A percentile compares a stretch with the other conserved stretches of the same genome.
These are phyloP conservation scores for Ascochyta koolunga DNA, from an alignment of 2,329 filamentous ascomycete species.

Conservation along the genomic window DNA sequence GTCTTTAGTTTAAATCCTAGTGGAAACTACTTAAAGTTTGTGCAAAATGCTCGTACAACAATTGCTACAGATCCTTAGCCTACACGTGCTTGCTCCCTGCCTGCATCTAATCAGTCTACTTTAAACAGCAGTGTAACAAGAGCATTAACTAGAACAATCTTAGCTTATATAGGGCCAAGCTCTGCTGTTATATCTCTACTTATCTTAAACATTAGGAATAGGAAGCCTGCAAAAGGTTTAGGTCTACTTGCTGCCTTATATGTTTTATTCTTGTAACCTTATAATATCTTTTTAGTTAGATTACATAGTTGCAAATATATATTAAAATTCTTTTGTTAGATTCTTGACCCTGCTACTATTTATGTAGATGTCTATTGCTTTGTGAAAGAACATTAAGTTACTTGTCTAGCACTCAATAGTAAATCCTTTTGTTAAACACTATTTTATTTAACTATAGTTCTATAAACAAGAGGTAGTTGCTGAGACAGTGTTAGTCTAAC, in stretches of 20 bases:
- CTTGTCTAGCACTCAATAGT: too few relatives aligned
- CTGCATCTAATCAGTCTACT: neutral
- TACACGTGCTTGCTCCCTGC: neutral
- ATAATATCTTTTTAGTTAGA: neutral
- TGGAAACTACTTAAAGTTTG: constrained; percentile 10
- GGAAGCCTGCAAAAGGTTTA: neutral
- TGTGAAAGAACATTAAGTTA: too few relatives aligned
- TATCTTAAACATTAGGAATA: neutral
- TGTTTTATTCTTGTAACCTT: neutral
- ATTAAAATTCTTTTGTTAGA: neutral
- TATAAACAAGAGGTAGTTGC: neutral
- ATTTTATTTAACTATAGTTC: neutral
- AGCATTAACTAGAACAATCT: neutral
- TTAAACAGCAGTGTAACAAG: neutral
- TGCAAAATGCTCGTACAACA: constrained; percentile 7
- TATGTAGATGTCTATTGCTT: neutral
- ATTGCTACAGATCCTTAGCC: neutral
- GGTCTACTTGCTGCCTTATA: neutral
- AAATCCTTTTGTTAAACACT: neutral
- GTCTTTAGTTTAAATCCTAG: constrained; percentile 17
- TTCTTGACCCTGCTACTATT: neutral
- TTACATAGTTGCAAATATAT: neutral
- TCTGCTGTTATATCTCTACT: neutral
- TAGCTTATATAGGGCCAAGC: neutral
- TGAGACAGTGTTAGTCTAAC: neutral